Evolutionary conservation across 352 stramenopile species (phyloP).

Genomic region (Phytophthora constricta): DNA sequence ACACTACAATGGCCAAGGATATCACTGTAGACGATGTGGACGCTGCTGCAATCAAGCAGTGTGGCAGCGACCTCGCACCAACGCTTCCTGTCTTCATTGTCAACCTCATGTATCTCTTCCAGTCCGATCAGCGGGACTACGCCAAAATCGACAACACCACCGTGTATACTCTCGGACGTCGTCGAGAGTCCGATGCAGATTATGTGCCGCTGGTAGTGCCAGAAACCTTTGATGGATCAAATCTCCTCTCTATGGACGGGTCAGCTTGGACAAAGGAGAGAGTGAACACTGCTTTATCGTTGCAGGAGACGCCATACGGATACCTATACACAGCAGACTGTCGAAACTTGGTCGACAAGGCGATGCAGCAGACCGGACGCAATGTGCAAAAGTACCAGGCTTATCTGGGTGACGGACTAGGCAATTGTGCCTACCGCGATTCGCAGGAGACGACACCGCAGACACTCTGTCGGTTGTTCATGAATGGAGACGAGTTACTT

Average conservation of each 20-base stretch:
- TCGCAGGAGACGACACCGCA: constrained; percentile 49
- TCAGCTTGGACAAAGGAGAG: constrained; percentile 40
- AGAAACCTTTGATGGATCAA: constrained; percentile 36
- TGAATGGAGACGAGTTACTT: constrained; percentile 33
- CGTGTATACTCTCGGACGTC: constrained; percentile 37
- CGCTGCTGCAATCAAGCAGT: constrained; percentile 26
- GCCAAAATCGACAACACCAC: constrained; percentile 51
- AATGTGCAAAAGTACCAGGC: constrained; percentile 58
- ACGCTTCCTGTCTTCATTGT: constrained; percentile 41
- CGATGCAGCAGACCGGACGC: constrained; percentile 37
- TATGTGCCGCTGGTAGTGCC: constrained; percentile 30
- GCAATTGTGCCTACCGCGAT: constrained; percentile 44
- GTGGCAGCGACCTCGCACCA: constrained; percentile 18
- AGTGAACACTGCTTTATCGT: background rate
- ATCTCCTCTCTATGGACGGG: constrained; percentile 42
- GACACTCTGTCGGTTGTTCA: constrained; percentile 44
- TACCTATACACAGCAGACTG: constrained; percentile 52
- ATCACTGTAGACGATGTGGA: constrained; percentile 35
- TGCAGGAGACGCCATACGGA: constrained; percentile 34
- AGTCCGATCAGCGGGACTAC: constrained; percentile 46
- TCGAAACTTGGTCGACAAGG: constrained; percentile 25
- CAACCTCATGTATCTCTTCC: constrained; percentile 54
- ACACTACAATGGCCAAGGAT: constrained; percentile 47
- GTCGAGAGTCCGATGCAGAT: constrained; percentile 24
- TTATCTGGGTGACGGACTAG: constrained; percentile 45